phyloP scores from a whole-genome alignment of 148 eudicot species.

The Arbutus unedo region DNA sequence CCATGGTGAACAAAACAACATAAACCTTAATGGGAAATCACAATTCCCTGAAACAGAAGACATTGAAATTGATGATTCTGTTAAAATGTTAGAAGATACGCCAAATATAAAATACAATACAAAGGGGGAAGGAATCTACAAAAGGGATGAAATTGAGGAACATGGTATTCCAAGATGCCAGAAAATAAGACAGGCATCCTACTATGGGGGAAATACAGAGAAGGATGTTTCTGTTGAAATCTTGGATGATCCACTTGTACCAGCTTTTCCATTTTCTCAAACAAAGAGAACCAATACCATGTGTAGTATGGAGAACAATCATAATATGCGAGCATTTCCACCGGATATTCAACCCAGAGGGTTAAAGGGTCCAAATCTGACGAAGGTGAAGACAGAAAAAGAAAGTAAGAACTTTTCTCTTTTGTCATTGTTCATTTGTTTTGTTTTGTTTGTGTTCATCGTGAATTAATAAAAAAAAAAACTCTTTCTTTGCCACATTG shows the following conservation, averaged over 20 bases:
- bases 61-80: not conserved
- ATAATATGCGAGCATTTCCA: not conserved
- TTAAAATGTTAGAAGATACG: not conserved
- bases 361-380: not conserved
- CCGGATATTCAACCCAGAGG: not conserved
- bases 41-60: not conserved
- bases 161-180: not conserved
- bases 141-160: not conserved
- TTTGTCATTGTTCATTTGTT: not conserved
- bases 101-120: not conserved
- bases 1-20: not conserved
- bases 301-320: not conserved
- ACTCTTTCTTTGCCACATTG: not conserved
- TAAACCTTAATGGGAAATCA: not conserved
- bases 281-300: not conserved
- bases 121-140: not conserved
- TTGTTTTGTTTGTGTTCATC: not conserved
- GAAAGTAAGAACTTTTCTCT: not conserved
- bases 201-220: not conserved
- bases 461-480: not conserved
- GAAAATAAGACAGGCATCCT: not conserved
- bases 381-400: not conserved
- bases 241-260: not conserved
- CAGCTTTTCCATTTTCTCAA: not conserved
- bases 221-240: not conserved